Evolutionary conservation across 805 yeast species (phyloP).

Genomic region (Pichia paraexigua): DNA sequence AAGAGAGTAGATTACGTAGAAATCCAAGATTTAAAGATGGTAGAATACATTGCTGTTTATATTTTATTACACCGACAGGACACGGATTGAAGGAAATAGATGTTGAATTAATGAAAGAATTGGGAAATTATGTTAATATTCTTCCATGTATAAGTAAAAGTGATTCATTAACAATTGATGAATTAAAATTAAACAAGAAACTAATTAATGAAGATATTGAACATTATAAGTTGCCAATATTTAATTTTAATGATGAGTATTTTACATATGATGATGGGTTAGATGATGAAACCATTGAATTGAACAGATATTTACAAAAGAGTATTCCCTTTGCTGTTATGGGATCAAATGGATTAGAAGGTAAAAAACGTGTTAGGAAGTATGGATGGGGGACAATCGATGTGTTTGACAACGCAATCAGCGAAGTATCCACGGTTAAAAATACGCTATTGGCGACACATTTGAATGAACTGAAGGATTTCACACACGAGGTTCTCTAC

Average conservation of each 20-base stretch:
- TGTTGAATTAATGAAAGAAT: conserved; percentile 56
- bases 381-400: conserved; percentile 66
- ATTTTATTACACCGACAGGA: conserved; percentile 63
- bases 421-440: conserved; percentile 75
- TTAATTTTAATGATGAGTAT: conserved; percentile 64
- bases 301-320: conserved; percentile 34
- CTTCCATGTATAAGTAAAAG: conserved; percentile 79
- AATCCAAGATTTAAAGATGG: conserved; percentile 82
- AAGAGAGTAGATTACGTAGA: conserved; percentile 74
- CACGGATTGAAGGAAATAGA: conserved; percentile 68
- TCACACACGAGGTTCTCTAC: conserved; percentile 78
- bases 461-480: conserved; percentile 79
- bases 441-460: conserved; percentile 77
- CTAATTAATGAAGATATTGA: conserved; percentile 72
- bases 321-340: conserved; percentile 58
- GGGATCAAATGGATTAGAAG: conserved; percentile 41
- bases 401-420: conserved; percentile 55
- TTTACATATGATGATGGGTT: conserved; percentile 22
- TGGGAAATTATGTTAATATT: conserved; percentile 69
- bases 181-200: conserved; percentile 63
- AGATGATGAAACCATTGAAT: conserved; percentile 26
- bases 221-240: conserved; percentile 62
- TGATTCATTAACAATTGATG: conserved; percentile 66
- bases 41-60: conserved; percentile 70
- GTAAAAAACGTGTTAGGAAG: conserved; percentile 38